Evolutionary conservation across 805 yeast genomes (phyloP).

Genomic region (Nakazawaea wickerhamii): DNA sequence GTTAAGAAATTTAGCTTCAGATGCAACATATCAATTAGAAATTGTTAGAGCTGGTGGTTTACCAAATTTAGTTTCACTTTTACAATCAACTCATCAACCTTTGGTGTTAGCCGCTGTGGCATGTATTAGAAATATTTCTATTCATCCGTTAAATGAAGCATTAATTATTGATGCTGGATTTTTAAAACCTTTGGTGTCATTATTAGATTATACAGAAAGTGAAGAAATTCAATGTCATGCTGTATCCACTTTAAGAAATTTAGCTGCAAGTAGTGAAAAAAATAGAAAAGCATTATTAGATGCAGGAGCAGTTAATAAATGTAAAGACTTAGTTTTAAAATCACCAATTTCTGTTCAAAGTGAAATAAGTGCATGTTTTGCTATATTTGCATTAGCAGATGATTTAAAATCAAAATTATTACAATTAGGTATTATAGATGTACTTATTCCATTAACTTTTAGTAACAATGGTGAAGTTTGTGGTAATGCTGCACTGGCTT

Average conservation of each 20-base stretch:
- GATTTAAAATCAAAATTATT: conserved; percentile 83
- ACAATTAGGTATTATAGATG: conserved; percentile 79
- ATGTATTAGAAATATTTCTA: conserved; percentile 93
- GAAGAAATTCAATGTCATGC: conserved; percentile 99
- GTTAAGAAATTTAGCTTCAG: conserved; percentile 91
- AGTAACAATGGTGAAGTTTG: conserved; percentile 90
- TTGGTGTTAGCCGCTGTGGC: conserved; percentile 95
- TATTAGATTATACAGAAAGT: conserved; percentile 78
- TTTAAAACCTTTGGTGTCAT: conserved; percentile 79
- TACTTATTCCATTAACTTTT: conserved; percentile 84
- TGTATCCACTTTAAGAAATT: conserved; percentile 88
- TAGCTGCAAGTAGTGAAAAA: conserved; percentile 93
- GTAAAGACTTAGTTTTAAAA: conserved; percentile 76
- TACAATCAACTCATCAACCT: conserved; percentile 88
- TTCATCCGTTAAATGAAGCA: conserved; percentile 94
- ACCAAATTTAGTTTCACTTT: conserved; percentile 83
- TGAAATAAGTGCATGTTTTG: conserved; percentile 96
- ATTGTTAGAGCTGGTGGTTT: conserved; percentile 94
- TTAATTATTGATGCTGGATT: conserved; percentile 96
- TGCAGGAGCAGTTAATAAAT: conserved; percentile 93
- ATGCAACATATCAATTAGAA: conserved; percentile 91
- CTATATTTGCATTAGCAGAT: conserved; percentile 93
- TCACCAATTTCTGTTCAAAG: conserved; percentile 92
- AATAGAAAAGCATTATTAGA: conserved; percentile 88
- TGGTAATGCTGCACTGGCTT: conserved; percentile 97